A percentile compares a stretch with the other conserved stretches of the same genome.
phyloP scores from a whole-genome alignment of 78 protist species.

The Thecamonas trahens region DNA sequence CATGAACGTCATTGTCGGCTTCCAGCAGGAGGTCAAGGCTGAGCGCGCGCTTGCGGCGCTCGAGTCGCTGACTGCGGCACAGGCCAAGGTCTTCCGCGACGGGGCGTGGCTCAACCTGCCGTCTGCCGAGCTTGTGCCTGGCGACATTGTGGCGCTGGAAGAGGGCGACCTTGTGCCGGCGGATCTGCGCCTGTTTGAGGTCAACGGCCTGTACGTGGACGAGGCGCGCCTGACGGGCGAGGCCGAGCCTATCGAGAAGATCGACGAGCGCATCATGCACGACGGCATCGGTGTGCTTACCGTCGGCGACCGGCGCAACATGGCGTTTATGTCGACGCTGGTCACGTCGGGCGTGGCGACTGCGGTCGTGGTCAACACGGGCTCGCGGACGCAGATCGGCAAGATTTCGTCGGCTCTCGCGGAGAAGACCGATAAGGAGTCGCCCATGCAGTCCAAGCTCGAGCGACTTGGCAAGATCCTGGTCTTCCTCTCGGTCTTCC shows the following conservation, averaged over 20 bases:
- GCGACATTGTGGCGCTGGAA: constrained; percentile 61
- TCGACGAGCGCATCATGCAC: neutral
- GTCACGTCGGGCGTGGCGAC: constrained; percentile 35
- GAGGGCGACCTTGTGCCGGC: constrained; percentile 72
- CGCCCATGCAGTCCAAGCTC: constrained; percentile 70
- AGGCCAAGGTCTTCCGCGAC: constrained; percentile 58
- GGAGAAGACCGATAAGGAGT: constrained; percentile 31
- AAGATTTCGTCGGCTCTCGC: constrained; percentile 25
- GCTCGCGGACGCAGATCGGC: constrained; percentile 59
- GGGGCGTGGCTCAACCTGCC: constrained; percentile 16
- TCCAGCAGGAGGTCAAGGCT: constrained; percentile 70
- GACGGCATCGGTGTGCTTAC: neutral
- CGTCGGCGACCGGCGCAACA: constrained; percentile 8
- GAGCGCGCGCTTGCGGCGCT: constrained; percentile 72
- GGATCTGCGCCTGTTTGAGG: constrained; percentile 57
- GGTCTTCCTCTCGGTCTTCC: neutral
- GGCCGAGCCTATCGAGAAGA: constrained; percentile 7
- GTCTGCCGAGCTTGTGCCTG: constrained; percentile 58
- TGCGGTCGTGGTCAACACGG: constrained; percentile 57
- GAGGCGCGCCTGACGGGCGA: constrained; percentile 19
- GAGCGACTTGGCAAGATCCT: constrained; percentile 52
- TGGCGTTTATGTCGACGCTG: constrained; percentile 23
- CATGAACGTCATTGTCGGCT: constrained; percentile 70
- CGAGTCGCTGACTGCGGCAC: constrained; percentile 46
- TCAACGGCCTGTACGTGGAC: constrained; percentile 11